A percentile compares a stretch with the other conserved stretches of the same genome.
Evolutionary conservation across 2,329 filamentous ascomycete genomes (phyloP).

Genomic region (Lasiodiplodia citricola): DNA sequence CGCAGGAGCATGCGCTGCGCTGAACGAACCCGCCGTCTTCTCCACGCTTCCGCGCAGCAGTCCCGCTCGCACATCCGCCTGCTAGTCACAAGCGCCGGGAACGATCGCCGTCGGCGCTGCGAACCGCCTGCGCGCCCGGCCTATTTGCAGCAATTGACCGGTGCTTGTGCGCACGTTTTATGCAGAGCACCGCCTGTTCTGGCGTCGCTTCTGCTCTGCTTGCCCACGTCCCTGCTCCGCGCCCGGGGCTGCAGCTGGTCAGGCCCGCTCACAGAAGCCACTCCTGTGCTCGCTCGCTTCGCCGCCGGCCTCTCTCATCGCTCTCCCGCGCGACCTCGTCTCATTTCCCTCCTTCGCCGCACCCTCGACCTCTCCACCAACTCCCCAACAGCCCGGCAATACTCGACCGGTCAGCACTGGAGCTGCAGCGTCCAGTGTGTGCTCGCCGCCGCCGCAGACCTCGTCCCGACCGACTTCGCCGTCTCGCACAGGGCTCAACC

Average conservation of each 20-base stretch:
- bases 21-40: not conserved
- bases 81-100: slow-evolving; percentile 20
- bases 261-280: slow-evolving; percentile 16
- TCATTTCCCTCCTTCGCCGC: slow-evolving; percentile 30
- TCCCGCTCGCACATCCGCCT: slow-evolving; percentile 1
- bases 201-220: slow-evolving; percentile 22
- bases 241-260: slow-evolving; percentile 18
- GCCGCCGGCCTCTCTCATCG: slow-evolving; percentile 23
- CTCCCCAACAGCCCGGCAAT: slow-evolving; percentile 38
- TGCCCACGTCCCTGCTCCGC: slow-evolving; percentile 25
- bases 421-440: slow-evolving; percentile 37
- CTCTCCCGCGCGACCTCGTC: slow-evolving; percentile 27
- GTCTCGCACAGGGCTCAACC: slow-evolving; percentile 31
- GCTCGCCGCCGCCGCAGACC: slow-evolving; percentile 40
- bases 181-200: slow-evolving; percentile 12
- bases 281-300: slow-evolving; percentile 27
- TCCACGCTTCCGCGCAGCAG: not conserved
- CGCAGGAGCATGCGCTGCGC: not conserved
- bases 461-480: slow-evolving; percentile 27
- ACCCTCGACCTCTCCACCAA: slow-evolving; percentile 32
- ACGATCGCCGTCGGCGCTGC: slow-evolving; percentile 22
- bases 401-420: slow-evolving; percentile 41
- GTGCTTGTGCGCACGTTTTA: slow-evolving; percentile 26
- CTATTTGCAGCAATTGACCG: slow-evolving; percentile 20
- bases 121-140: slow-evolving; percentile 20